Conservation (phyloP, 2,329 filamentous ascomycete species). For the Fusarium siculi region DNA sequence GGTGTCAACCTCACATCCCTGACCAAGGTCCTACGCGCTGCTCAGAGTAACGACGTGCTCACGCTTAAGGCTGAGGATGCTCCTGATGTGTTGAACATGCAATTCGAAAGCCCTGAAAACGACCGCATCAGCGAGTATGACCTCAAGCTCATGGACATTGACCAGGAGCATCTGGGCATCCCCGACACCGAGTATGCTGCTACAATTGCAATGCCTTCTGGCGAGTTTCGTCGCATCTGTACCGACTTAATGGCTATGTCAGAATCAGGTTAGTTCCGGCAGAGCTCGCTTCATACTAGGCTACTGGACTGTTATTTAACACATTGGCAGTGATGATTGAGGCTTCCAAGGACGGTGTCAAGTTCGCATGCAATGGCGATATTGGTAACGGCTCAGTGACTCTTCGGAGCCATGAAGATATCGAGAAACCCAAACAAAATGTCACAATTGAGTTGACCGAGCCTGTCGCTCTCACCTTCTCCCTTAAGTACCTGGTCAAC, state of each 20-base stretch:
- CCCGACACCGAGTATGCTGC: conserved; percentile 98
- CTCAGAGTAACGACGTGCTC: conserved; percentile 92
- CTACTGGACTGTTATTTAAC: conserved; percentile 1
- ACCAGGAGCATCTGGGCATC: conserved; percentile 98
- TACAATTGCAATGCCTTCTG: conserved; percentile 86
- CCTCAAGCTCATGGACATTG: conserved; percentile 99
- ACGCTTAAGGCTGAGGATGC: conserved; percentile 98
- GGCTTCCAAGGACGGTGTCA: conserved; percentile 95
- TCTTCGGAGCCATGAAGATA: conserved; percentile 85
- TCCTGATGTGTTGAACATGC: conserved; percentile 92
- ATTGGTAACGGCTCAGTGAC: conserved; percentile 96
- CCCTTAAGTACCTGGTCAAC: conserved; percentile 98
- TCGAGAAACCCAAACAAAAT: conserved; percentile 88
- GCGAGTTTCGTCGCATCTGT: conserved; percentile 95
- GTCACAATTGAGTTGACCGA: conserved; percentile 92
- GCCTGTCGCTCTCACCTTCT: conserved; percentile 94
- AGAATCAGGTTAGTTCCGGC: conserved; percentile 80
- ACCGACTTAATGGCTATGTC: conserved; percentile 91
- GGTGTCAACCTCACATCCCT: conserved; percentile 97
- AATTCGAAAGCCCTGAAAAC: conserved; percentile 89
- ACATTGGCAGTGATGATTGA: conserved; percentile 82
- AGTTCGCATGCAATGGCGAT: conserved; percentile 92
- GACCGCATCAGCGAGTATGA: conserved; percentile 99
- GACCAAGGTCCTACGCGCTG: conserved; percentile 95
- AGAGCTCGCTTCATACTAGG: not conserved